Conservation (phyloP, 306 rosid species). For the Quercus berberidifolia region DNA sequence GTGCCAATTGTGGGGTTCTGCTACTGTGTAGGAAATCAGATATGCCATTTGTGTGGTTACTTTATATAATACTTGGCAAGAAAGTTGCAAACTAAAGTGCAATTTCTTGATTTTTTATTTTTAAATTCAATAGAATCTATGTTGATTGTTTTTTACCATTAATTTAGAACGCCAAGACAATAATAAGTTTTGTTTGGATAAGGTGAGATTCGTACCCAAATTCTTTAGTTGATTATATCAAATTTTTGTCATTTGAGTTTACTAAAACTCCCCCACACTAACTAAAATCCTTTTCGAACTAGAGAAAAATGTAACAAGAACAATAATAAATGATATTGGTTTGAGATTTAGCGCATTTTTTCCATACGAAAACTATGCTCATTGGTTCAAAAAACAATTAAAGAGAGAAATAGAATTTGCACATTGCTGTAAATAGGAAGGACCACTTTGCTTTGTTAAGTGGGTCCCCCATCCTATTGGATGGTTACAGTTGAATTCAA, state of each 20-base stretch:
- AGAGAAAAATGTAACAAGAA: no score
- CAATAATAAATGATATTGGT: no score
- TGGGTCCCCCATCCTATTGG: background rate
- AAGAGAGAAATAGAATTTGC: no score
- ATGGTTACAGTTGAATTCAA: background rate
- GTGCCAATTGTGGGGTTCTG: background rate
- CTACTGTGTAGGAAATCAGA: background rate
- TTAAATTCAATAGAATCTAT: background rate
- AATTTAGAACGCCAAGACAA: no score
- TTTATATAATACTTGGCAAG: background rate
- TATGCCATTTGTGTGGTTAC: background rate
- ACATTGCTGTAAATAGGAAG: background rate
- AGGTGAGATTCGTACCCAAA: no score
- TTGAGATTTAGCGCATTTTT: no score
- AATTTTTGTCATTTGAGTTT: no score
- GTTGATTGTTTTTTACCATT: background rate
- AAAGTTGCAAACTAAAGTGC: background rate
- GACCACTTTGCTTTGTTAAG: background rate
- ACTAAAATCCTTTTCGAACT: background rate
- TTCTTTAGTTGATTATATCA: no score
- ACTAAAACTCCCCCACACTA: background rate
- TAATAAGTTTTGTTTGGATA: no score
- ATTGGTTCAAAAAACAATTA: no score
- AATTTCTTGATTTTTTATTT: background rate
- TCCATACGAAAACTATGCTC: no score